A percentile compares a stretch with the other conserved stretches of the same genome.
phyloP scores from a whole-genome alignment of 164 flowering plant genomes.

The Liquidambar formosana region DNA sequence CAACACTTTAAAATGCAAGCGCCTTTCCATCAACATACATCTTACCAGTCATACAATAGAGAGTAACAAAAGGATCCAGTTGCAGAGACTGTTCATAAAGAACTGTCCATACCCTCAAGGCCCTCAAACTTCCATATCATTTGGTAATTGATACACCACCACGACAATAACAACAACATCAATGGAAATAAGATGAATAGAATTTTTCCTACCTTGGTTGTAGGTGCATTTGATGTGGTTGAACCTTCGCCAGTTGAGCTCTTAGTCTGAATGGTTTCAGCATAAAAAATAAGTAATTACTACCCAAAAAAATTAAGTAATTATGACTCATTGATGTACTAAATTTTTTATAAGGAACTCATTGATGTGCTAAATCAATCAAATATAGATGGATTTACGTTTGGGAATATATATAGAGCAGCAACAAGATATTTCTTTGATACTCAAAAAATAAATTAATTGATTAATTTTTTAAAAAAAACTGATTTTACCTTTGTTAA shows the following conservation, averaged over 20 bases:
- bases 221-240: constrained; percentile 41
- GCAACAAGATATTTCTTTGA: too few relatives aligned
- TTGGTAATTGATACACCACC: too few relatives aligned
- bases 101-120: too few relatives aligned
- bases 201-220: constrained; percentile 35
- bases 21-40: too few relatives aligned
- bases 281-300: constrained; percentile 6
- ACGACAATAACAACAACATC: background rate
- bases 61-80: too few relatives aligned
- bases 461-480: too few relatives aligned
- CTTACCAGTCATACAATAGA: too few relatives aligned
- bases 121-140: too few relatives aligned
- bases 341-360: background rate
- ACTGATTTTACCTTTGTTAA: constrained; percentile 43
- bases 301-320: background rate
- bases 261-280: constrained; percentile 34
- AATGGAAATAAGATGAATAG: background rate
- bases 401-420: background rate
- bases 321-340: too few relatives aligned
- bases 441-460: too few relatives aligned
- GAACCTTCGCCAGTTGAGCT: constrained; percentile 46
- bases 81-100: too few relatives aligned
- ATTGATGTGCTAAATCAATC: background rate
- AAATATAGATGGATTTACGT: background rate
- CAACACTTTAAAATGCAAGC: too few relatives aligned